Evolutionary conservation across 768 basidiomycete genomes (phyloP).

Genomic region (Artomyces pyxidatus): DNA sequence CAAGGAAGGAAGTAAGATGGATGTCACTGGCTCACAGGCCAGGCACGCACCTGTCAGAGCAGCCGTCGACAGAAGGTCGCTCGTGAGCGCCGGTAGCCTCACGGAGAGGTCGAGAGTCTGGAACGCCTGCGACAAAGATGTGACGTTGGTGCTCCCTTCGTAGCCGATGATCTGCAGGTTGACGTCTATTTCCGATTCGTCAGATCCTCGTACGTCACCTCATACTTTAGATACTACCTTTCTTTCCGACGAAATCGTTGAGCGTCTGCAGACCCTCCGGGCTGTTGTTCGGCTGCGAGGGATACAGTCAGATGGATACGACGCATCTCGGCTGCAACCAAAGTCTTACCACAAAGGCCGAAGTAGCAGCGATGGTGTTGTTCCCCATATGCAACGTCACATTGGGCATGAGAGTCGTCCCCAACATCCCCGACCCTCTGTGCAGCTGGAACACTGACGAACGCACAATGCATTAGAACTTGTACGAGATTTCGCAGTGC

Average conservation of each 20-base stretch:
- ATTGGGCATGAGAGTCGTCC: slow-evolving; percentile 55
- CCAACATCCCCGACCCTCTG: slow-evolving; percentile 43
- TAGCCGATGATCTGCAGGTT: slow-evolving; percentile 50
- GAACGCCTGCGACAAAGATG: slow-evolving; percentile 54
- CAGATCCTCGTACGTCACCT: no score
- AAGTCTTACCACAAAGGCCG: no score
- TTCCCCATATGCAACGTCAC: slow-evolving; percentile 51
- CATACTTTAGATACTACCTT: no score
- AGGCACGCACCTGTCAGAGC: slow-evolving; percentile 38
- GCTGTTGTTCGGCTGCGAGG: slow-evolving; percentile 47
- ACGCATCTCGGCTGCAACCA: no score
- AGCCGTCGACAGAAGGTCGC: slow-evolving; percentile 47
- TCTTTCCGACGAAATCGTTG: slow-evolving; percentile 57
- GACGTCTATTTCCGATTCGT: slow-evolving; percentile 35
- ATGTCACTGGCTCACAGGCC: not conserved
- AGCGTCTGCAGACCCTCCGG: slow-evolving; percentile 55
- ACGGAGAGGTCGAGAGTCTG: slow-evolving; percentile 47
- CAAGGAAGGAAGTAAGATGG: not conserved
- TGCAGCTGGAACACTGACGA: slow-evolving; percentile 53
- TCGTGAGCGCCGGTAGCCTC: slow-evolving; percentile 52
- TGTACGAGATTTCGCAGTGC: not conserved
- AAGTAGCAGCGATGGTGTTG: slow-evolving; percentile 46
- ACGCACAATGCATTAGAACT: no score
- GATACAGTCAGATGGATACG: slow-evolving; percentile 10
- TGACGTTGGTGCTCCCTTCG: slow-evolving; percentile 48